Evolutionary conservation across 179 eudicot species (phyloP), one percentile per base, ranked within the genome.

Genomic region (Silene coronaria): DNA sequence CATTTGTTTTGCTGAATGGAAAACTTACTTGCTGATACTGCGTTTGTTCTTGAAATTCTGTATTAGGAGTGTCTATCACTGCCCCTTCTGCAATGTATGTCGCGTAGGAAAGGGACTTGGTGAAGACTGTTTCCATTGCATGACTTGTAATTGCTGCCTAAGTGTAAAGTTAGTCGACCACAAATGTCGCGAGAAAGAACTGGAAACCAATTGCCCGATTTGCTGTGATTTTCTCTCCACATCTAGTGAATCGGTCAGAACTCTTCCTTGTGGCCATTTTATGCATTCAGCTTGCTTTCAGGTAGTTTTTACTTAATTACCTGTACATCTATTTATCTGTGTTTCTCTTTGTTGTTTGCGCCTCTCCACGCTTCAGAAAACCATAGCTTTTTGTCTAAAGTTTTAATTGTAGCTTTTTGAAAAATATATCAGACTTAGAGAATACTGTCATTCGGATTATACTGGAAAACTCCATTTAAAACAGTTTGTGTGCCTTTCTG

Each of bases 231-330:
- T 92, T 76, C 84, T 95, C 59, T 95, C 93, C 87, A 92, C 97
- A 64, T 92, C 97, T 53, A 95, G 97, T 78, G 92, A 86, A 66
- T 82, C 92, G 19, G 96, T 95, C 74, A 86, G 97, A 81, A 89
- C 86, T 72, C 91, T 95, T 57, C 97, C 97, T 36, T 95, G 99
- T 80, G 99, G 99, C 70, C 99, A 95, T 88, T 95, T 78, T 82
- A 95, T 95, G 97, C 99, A 92, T 82, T 92, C 97, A 68, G 92
- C 99, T 76, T 95, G 99, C 85, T 92, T 95, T 76, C 99, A 91
- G 97, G 97, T 90, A 66, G 79, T 75, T 32, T 32, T 27, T 76
- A 23, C 11, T 72, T 21, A 53, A 51, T 17, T 53, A n/a, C 58
- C 28, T 28, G 26, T 65, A 59, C 60, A 53, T 26, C 30, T 45